These are phyloP conservation scores for Cenchrus purpureus DNA, from an alignment of 176 grass and related monocot genomes.

Conservation along the genomic window DNA sequence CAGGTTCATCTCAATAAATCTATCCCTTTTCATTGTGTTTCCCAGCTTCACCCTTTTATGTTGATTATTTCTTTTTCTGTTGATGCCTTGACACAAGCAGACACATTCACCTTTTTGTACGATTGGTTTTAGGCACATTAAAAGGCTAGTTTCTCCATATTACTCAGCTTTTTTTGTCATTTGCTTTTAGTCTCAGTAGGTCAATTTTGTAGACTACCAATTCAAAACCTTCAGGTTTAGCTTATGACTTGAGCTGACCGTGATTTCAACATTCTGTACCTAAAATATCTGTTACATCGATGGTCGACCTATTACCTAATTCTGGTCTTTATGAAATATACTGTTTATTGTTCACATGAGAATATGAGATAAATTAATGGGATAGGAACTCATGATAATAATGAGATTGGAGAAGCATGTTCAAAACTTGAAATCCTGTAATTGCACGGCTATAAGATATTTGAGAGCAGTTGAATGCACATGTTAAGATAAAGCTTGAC, in stretches of 20 bases:
- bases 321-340: neutral
- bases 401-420: neutral
- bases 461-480: neutral
- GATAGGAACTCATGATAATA: neutral
- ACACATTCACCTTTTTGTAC: neutral
- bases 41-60: slow-evolving; percentile 11
- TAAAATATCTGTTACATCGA: neutral
- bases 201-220: neutral
- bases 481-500: slow-evolving; percentile 20
- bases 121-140: neutral
- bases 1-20: slow-evolving; percentile 86
- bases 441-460: neutral
- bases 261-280: neutral
- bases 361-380: slow-evolving; percentile 7
- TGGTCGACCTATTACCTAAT: neutral
- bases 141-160: neutral
- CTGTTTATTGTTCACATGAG: neutral
- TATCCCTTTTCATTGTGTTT: neutral
- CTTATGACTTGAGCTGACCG: neutral
- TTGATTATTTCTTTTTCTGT: neutral
- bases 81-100: neutral
- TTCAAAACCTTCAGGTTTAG: neutral
- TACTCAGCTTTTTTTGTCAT: neutral
- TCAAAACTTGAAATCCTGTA: neutral
- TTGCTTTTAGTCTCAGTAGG: slow-evolving; percentile 1